Percentiles rank a stretch among this genome's conserved stretches.
phyloP scores from a whole-genome alignment of 495 filamentous ascomycete genomes.

The Lichenothelia convexa region DNA sequence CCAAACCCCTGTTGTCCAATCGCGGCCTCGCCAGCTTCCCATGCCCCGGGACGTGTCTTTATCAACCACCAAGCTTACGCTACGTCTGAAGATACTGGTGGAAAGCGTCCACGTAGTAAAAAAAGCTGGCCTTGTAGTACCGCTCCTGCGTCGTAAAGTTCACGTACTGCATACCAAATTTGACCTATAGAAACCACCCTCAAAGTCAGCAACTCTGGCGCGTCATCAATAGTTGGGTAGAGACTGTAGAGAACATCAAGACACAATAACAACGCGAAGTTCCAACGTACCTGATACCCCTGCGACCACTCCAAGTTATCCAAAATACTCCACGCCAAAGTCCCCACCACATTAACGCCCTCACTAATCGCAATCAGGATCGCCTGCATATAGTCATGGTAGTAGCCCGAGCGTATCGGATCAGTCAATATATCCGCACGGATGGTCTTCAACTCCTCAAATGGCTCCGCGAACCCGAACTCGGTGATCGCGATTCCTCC shows the following conservation, averaged over 20 bases:
- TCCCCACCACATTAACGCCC: slow-evolving; percentile 17
- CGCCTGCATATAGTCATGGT: slow-evolving; percentile 15
- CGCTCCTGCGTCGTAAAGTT: slow-evolving; percentile 19
- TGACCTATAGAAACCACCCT: slow-evolving; percentile 1
- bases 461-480: slow-evolving; percentile 19
- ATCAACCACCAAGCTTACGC: no score
- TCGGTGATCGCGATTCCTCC: slow-evolving; percentile 13
- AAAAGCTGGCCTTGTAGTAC: slow-evolving; percentile 21
- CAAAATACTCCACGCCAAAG: slow-evolving; percentile 17
- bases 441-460: slow-evolving; percentile 11
- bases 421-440: slow-evolving; percentile 14
- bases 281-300: slow-evolving; percentile 8
- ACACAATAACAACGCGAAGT: slow-evolving; percentile 4
- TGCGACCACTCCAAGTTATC: slow-evolving; percentile 18
- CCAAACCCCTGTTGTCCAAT: no score
- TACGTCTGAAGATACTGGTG: slow-evolving; percentile 16
- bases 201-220: slow-evolving; percentile 1
- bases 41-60: no score
- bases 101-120: slow-evolving; percentile 18
- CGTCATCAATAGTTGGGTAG: no score
- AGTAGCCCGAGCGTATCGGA: slow-evolving; percentile 15
- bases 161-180: slow-evolving; percentile 17
- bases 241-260: neutral
- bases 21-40: no score
- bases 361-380: slow-evolving; percentile 18